phyloP scores from a whole-genome alignment of 352 stramenopile genomes.

The Phytophthora tentaculata region DNA sequence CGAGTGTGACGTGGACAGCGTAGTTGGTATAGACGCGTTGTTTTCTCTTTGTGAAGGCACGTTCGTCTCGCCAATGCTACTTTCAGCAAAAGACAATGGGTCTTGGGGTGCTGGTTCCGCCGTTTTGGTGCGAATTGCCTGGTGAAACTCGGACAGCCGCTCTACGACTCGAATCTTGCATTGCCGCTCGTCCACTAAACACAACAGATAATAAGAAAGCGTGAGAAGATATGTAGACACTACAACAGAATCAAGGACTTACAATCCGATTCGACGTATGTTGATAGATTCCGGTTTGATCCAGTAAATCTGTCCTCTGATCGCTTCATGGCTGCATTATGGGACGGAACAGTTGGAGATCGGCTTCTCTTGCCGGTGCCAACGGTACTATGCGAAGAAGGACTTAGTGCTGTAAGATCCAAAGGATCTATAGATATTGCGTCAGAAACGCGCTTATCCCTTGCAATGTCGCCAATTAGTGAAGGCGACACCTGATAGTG shows the following conservation, averaged over 20 bases:
- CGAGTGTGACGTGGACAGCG: neutral
- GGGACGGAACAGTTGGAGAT: conserved; percentile 39
- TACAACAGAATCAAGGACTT: conserved; percentile 19
- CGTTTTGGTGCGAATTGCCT: conserved; percentile 72
- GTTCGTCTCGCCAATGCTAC: conserved; percentile 7
- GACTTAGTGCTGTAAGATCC: conserved; percentile 18
- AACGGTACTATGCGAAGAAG: conserved; percentile 3
- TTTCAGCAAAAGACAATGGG: conserved; percentile 4
- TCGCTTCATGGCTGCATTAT: conserved; percentile 21
- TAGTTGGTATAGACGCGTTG: conserved; percentile 2
- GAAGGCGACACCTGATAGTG: conserved; percentile 43
- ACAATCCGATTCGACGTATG: conserved; percentile 77
- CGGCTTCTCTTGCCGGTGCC: conserved; percentile 55
- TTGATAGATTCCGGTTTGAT: conserved; percentile 52
- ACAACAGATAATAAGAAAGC: conserved; percentile 6
- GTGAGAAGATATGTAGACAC: neutral
- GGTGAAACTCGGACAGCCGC: conserved; percentile 81
- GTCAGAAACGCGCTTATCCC: conserved; percentile 12
- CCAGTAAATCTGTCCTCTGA: conserved; percentile 30
- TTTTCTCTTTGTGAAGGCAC: conserved; percentile 11
- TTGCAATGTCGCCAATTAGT: conserved; percentile 29
- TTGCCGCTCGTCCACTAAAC: conserved; percentile 84
- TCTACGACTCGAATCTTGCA: conserved; percentile 91
- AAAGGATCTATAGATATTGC: conserved; percentile 15
- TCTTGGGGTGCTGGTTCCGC: conserved; percentile 19